Base-by-base conservation (phyloP, 192 early-diverging fungal genomes). In the Rhizophagus clarus region DNA sequence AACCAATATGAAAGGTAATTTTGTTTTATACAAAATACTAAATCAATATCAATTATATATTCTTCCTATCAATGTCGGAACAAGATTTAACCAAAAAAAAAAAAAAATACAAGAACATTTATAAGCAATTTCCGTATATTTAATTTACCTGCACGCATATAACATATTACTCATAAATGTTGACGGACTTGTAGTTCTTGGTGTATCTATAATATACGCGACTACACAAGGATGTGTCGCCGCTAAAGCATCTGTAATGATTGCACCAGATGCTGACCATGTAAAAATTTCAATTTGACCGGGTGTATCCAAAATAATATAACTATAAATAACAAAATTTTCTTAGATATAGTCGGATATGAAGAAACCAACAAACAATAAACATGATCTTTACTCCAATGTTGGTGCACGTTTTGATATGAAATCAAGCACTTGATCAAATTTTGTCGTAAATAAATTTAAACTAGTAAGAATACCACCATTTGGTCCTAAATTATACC, bases 121-220 rank as follows among this genome's bases (percentile, higher is more conserved):
- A 24, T 64, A 64, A 64, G 28, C 12, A 22, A 76, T 24, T 31
- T 14, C 15, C 1, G 45, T 10, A 42, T 26, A 61, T 20, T 45
- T 45, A n/a, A 15, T n/a, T 68, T 22, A 79, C 77, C 88, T 92
- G 84, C 95, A 96, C 37, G 97, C 97, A 84, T 99, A 99, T 74
- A 99, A 88, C 97, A 99, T 98, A 86, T 99, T 99, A 80, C 93
- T 94, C 96, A 99, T 97, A 84, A 99, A 99, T 2, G 97, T 99
- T 17, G 95, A 94, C 9, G 97, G 97, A 62, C 87, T 86, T 26
- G 95, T 92, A 12, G 95, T 95, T 45, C 97, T 91, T 2, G 97
- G 97, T 49, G 97, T 99, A 84, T 99, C 97, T 80, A 99, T 95
- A 81, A 98, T 91, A 77, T 98, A 99, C 2, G 93, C 93, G 4